A percentile compares a stretch with the other conserved stretches of the same genome.
Evolutionary conservation across 1,284 basidiomycete genomes (phyloP).

Genomic region (Pseudozyma sp.): DNA sequence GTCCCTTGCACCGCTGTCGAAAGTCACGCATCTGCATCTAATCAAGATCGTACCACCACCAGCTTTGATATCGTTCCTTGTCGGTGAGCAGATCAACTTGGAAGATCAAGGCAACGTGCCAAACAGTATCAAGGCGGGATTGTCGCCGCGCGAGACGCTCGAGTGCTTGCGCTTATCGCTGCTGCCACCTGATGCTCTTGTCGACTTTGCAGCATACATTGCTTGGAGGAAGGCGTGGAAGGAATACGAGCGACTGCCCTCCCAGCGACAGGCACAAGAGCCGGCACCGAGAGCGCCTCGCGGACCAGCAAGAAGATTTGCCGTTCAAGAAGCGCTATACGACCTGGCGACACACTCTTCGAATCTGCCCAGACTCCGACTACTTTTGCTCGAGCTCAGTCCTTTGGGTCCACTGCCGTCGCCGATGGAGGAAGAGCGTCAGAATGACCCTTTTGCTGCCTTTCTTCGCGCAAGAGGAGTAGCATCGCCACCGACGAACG

Average conservation of each 20-base stretch:
- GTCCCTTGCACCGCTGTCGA: conserved; percentile 31
- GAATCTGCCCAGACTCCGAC: conserved; percentile 22
- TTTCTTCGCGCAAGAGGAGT: conserved; percentile 1
- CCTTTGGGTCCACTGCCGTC: conserved; percentile 25
- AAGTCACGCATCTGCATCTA: conserved; percentile 34
- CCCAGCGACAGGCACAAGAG: conserved; percentile 24
- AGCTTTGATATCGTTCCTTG: conserved; percentile 37
- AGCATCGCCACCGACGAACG: not conserved
- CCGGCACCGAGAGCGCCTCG: conserved; percentile 37
- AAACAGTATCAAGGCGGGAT: conserved; percentile 16
- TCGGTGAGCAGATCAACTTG: conserved; percentile 27
- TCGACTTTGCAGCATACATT: conserved; percentile 35
- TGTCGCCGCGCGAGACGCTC: conserved; percentile 25
- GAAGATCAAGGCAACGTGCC: conserved; percentile 36
- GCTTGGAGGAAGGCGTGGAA: conserved; percentile 38
- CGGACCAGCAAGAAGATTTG: conserved; percentile 36
- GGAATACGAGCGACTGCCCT: conserved; percentile 27
- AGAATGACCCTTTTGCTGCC: not conserved
- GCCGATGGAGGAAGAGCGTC: conserved; percentile 18
- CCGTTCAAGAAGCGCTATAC: conserved; percentile 42
- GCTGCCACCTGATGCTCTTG: conserved; percentile 38
- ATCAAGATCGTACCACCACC: conserved; percentile 46
- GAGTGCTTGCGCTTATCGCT: conserved; percentile 36
- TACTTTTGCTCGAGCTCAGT: conserved; percentile 36
- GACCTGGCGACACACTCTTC: conserved; percentile 25